Base-by-base conservation (phyloP, 208 protist species). In the Entamoeba moshkovskii region DNA sequence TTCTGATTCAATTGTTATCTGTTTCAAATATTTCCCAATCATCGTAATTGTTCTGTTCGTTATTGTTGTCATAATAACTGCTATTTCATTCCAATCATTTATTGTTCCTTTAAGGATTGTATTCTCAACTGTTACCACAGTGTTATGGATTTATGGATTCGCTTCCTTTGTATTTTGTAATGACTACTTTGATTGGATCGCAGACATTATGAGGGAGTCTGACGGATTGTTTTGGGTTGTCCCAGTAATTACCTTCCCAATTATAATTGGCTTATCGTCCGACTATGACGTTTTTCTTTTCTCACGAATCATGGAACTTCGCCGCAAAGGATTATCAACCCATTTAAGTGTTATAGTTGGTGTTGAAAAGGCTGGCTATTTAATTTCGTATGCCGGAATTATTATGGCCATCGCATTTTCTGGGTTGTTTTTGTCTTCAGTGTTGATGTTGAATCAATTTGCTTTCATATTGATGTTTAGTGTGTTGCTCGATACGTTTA, bases 281-380 rank as follows among this genome's bases (percentile, higher is more conserved):
- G 96, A 97, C 92, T 97, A 97, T 94, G 96, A 97, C 94, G 92
- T 96, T 93, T 97, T 97, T 93, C 42, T 97, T 3, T 48, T 95
- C 33, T 93, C 92, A 8, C 49, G 95, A 42, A 92, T 96, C 48
- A n/a, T 44, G 22, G 96, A 96, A 93, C 93, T 91, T 49, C n/a
- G 47, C 3, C 44, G 91, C 2, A 22, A 92, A 91, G 95, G 95
- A 3, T 52, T 45, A 44, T 93, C 92, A 45, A 52, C 29, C 22
- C 8, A 25, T 11, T 49, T 73, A 38, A 91, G 95, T 13, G 45
- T 96, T 6, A 92, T 94, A 49, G 66, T 94, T 44, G 96, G 92
- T n/a, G 92, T 95, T 29, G 38, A 6, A 5, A 3, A 45, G 45
- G 96, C 96, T 45, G 96, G 96, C 25, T 66, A 2, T 15, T 94